Conservation (phyloP, 345 rosid species). For the thale cress (Arabidopsis thaliana) region TAIR10.1 NC_003074.8:4509501-4510000, state of each 20-base stretch:
- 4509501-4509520: not conserved
- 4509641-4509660: slow-evolving; percentile 9
- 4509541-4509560: slow-evolving; percentile 1
- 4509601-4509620: slow-evolving; percentile 14
- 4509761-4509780: slow-evolving; percentile 25
- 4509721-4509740: slow-evolving; percentile 28
- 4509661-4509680: slow-evolving; percentile 42
- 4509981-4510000: not conserved
- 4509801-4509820: not conserved
- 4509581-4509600: not conserved
- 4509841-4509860: not conserved
- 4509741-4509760: slow-evolving; percentile 41
- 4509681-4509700: slow-evolving; percentile 43
- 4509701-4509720: slow-evolving; percentile 35
- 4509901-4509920: slow-evolving; percentile 19
- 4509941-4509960: slow-evolving; percentile 32
- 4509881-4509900: slow-evolving; percentile 34
- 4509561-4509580: not conserved
- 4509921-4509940: slow-evolving; percentile 21
- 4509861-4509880: not conserved
- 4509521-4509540: slow-evolving; percentile 15
- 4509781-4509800: not conserved
- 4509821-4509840: too few species aligned
- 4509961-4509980: not conserved
- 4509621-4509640: not conserved